Conservation (phyloP, 2,329 filamentous ascomycete species). For the Scedosporium dehoogii region DNA sequence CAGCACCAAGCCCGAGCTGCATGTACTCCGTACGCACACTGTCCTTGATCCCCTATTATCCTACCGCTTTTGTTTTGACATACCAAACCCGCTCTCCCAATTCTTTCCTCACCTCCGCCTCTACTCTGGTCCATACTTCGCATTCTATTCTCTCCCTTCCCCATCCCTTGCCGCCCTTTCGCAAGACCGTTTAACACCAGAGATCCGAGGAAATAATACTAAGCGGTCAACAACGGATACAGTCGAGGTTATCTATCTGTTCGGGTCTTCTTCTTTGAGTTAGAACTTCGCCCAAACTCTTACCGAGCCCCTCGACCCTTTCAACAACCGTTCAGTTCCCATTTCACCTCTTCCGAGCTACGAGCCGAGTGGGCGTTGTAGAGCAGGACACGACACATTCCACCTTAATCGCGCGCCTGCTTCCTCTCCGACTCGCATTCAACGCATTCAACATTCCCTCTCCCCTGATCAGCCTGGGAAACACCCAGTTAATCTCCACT, state of each 20-base stretch:
- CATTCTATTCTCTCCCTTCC: conserved; percentile 1
- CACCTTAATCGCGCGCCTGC: background rate
- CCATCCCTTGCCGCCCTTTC: conserved; percentile 1
- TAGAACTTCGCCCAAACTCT: background rate
- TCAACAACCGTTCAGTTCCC: background rate
- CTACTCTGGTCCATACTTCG: background rate
- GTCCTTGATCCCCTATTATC: conserved; percentile 6
- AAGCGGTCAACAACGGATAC: background rate
- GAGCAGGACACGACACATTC: background rate
- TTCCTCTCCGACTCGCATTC: background rate
- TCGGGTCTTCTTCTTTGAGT: background rate
- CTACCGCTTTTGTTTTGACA: conserved; percentile 5
- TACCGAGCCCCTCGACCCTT: background rate
- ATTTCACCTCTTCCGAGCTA: background rate
- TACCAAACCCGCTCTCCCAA: conserved; percentile 4
- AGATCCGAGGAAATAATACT: background rate
- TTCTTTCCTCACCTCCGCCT: conserved; percentile 3
- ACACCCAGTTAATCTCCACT: background rate
- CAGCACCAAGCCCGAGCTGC: background rate
- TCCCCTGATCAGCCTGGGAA: background rate
- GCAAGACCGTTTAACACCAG: background rate
- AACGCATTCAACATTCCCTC: background rate
- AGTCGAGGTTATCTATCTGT: background rate
- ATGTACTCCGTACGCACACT: conserved; percentile 6
- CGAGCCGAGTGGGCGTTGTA: background rate